A percentile compares a stretch with the other conserved stretches of the same genome.
Conservation (phyloP, 306 rosid genomes). For the Quercus mongolica region DNA sequence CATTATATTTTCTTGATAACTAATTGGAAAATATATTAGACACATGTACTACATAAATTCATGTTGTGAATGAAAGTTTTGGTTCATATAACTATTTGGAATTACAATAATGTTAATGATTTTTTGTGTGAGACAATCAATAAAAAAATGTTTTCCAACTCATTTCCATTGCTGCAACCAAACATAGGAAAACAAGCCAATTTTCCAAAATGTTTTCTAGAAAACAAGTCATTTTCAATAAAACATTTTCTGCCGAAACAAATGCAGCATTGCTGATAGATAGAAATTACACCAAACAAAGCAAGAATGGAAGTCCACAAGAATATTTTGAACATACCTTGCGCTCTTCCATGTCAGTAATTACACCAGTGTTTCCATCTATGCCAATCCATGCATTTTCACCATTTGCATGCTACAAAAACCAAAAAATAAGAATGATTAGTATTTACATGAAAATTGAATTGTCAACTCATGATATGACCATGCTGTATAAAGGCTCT, state of each 20-base stretch:
- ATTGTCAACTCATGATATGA: neutral
- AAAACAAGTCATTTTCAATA: too few relatives aligned
- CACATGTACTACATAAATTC: neutral
- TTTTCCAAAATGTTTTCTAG: too few relatives aligned
- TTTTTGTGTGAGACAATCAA: too few relatives aligned
- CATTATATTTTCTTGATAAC: neutral
- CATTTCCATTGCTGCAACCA: too few relatives aligned
- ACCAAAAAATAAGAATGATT: constrained; percentile 1
- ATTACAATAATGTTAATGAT: too few relatives aligned
- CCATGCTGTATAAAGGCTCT: constrained; percentile 3
- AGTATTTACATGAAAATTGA: neutral
- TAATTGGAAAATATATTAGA: neutral
- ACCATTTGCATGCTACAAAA: constrained; percentile 76
- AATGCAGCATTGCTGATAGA: neutral
- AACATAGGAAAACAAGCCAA: too few relatives aligned
- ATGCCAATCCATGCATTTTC: constrained; percentile 97
- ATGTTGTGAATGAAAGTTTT: too few relatives aligned
- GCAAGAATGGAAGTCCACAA: neutral
- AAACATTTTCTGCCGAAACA: too few relatives aligned
- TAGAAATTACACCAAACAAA: neutral
- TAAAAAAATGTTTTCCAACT: too few relatives aligned
- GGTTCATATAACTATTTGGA: too few relatives aligned
- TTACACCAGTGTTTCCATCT: constrained; percentile 82
- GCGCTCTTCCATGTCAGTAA: constrained; percentile 74
- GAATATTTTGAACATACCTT: constrained; percentile 44